Percentiles rank a stretch among this genome's conserved stretches.
These are phyloP conservation scores for Fusarium avenaceum DNA, from an alignment of 2,329 filamentous ascomycete species.

Conservation along the genomic window DNA sequence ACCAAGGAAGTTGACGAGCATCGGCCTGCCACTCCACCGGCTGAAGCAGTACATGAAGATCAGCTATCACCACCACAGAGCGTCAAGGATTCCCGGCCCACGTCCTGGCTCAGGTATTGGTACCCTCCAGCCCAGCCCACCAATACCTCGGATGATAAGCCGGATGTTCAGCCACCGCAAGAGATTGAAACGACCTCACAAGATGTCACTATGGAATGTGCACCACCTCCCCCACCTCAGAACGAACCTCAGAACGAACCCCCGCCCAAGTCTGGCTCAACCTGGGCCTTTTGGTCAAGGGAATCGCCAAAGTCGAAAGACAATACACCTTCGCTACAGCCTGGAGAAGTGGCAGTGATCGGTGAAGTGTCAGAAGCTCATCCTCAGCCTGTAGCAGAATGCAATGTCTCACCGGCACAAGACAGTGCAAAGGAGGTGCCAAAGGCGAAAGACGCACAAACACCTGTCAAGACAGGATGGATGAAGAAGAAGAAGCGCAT, in stretches of 20 bases:
- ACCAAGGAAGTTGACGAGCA: constrained; percentile 33
- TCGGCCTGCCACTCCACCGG: constrained; percentile 44
- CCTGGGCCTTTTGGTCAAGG: constrained; percentile 86
- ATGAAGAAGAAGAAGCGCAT: constrained; percentile 59
- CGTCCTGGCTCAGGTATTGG: constrained; percentile 61
- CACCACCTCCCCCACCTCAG: constrained; percentile 51
- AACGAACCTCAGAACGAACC: constrained; percentile 52
- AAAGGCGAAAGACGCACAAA: constrained; percentile 52
- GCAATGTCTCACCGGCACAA: constrained; percentile 59
- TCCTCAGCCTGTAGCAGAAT: constrained; percentile 62
- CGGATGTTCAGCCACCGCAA: constrained; percentile 24
- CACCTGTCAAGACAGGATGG: constrained; percentile 52
- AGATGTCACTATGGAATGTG: constrained; percentile 61
- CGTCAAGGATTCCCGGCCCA: constrained; percentile 38
- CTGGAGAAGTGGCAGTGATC: constrained; percentile 69
- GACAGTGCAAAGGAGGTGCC: constrained; percentile 48
- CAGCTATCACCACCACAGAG: constrained; percentile 24
- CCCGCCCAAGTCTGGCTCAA: constrained; percentile 69
- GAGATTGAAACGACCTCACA: constrained; percentile 47
- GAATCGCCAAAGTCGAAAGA: constrained; percentile 60
- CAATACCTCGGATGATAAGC: constrained; percentile 28
- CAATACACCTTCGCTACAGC: constrained; percentile 55
- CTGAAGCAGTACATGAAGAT: constrained; percentile 38
- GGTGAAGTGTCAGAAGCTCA: constrained; percentile 69
- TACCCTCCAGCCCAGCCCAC: constrained; percentile 41